Evolutionary conservation across 345 rosid species (phyloP), one percentile per base, ranked within the genome.

Genomic region (Corchorus olitorius): DNA sequence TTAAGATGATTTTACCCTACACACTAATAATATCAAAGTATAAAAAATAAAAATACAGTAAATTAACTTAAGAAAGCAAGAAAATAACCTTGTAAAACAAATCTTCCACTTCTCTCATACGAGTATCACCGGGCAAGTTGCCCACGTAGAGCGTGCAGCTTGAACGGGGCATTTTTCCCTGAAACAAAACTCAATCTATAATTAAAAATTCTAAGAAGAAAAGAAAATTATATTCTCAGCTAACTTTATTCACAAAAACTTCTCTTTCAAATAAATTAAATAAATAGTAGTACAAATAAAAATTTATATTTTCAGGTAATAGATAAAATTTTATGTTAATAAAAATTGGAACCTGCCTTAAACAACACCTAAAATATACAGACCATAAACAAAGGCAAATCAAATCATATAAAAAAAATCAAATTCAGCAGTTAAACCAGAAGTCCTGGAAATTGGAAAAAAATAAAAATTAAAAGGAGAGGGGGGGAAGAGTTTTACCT

Each of bases 121-220:
- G 93, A 74, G 89, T 87, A 73, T 96, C 99, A 3, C 97, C 98
- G 1, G 98, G 98, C 15, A 96, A 90, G 78, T 96, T 96, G n/a
- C 99, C 98, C 2, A 92, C 99, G 69, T 94, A 96, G 63, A 96
- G 81, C 52, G 98, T 93, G 43, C 98, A 80, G 84, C 89, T 92
- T 75, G 95, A 91, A 10, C 97, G 94, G 85, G 92, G 85, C 97
- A 92, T 93, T 78, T 27, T 84, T 77, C 63, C 75, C 84, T 85
- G 79, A 50, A 77, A 75, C 11, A 22, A 74, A 63, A 54, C 17
- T 6, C 10, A 52, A 53, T 10, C 35, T 10, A 53, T 34, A 19
- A 62, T 10, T 4, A 43, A 27, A 59, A 22, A 14, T 46, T 2
- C 49, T 10, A 13, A 1, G 27, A 27, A 45, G 68, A 34, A 58